Conservation (phyloP, 139 green algal species). For the Desmodesmus armatus region DNA sequence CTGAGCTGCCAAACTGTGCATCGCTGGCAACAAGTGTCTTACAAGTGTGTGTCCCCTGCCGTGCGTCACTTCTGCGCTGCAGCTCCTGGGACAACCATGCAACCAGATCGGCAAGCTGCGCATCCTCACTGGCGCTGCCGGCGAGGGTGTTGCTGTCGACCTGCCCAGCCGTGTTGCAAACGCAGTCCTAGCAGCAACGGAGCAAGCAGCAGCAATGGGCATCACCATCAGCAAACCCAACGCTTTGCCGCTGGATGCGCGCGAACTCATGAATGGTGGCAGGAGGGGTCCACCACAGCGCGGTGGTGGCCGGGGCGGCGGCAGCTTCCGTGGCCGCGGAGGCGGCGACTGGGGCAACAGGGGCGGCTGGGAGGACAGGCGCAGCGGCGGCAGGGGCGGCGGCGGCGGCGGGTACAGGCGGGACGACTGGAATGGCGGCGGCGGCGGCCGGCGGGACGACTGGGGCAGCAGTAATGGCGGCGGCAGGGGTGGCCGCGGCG, state of each 20-base stretch:
- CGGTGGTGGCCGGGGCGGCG: not conserved
- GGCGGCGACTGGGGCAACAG: constrained; percentile 12
- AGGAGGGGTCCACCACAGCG: not conserved
- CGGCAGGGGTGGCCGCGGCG: constrained; percentile 7
- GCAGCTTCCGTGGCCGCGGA: not conserved
- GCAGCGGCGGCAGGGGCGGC: not conserved
- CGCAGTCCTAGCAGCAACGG: not conserved
- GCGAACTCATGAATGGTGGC: constrained; percentile 44
- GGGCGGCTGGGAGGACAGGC: constrained; percentile 1
- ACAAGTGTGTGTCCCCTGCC: not conserved
- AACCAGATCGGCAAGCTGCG: constrained; percentile 70
- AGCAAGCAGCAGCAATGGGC: not conserved
- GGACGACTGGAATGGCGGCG: not conserved
- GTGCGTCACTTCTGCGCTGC: not conserved
- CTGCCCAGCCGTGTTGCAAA: constrained; percentile 63
- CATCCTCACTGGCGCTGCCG: constrained; percentile 51
- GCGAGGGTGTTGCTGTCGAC: constrained; percentile 86
- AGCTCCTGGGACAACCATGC: not conserved
- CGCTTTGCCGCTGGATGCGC: constrained; percentile 57
- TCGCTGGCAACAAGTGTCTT: not conserved
- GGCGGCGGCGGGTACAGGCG: not conserved
- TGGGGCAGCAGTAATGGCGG: constrained; percentile 1
- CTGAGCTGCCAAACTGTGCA: not conserved
- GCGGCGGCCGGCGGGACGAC: not conserved
- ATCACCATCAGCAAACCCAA: constrained; percentile 27